Percentiles rank a stretch among this genome's conserved stretches.
Conservation (phyloP, 2,329 filamentous ascomycete species). For the Orbilia quercus region DNA sequence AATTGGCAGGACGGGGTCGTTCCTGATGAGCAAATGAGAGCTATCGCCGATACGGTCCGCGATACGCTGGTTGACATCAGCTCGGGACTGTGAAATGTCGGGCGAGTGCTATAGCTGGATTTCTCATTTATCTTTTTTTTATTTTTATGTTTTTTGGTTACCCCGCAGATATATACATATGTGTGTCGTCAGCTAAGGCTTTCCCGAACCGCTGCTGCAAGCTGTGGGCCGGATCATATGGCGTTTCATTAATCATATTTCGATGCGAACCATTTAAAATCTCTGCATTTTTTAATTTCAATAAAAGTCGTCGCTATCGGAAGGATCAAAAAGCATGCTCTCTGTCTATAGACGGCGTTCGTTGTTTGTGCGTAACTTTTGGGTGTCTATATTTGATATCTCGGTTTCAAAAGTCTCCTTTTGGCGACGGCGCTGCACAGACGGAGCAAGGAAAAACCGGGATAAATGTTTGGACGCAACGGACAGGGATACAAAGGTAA, state of each 20-base stretch:
- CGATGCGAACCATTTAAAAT: constrained; percentile 1
- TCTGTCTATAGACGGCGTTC: not conserved
- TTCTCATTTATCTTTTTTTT: too few relatives aligned
- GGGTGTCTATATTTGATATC: constrained; percentile 12
- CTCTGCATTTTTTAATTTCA: not conserved
- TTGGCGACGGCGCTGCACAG: constrained; percentile 1
- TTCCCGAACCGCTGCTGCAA: constrained; percentile 14
- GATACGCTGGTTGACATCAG: not conserved
- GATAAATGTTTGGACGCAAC: constrained; percentile 17
- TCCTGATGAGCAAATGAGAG: constrained; percentile 12
- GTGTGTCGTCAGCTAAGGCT: constrained; percentile 19
- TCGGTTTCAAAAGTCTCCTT: not conserved
- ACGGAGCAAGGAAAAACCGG: not conserved
- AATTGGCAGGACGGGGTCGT: constrained; percentile 45
- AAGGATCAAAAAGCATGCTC: not conserved
- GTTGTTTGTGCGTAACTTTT: too few relatives aligned
- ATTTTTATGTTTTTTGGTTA: too few relatives aligned
- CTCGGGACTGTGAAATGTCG: not conserved
- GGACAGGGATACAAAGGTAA: constrained; percentile 46
- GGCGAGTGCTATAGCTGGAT: not conserved
- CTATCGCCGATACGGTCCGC: constrained; percentile 13
- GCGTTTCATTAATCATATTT: not conserved
- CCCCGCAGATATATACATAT: too few relatives aligned
- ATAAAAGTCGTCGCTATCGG: not conserved
- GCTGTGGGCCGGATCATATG: constrained; percentile 8